These are phyloP conservation scores for Prunus mongolica DNA, from an alignment of 306 rosid species.

Conservation along the genomic window DNA sequence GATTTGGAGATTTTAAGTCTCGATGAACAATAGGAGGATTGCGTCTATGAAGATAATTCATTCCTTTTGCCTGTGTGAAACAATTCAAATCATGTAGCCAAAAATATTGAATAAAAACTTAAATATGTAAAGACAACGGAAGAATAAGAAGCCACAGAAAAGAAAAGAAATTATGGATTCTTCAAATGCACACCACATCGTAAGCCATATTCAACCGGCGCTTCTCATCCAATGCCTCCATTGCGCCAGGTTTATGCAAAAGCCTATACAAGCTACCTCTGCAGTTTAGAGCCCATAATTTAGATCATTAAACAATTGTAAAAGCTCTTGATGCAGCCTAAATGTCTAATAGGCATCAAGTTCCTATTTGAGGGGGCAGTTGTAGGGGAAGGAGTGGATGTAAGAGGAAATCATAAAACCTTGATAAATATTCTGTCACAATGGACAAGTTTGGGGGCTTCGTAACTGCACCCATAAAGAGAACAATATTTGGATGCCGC, in stretches of 20 bases:
- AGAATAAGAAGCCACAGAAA: neutral
- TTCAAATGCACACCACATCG: slow-evolving; percentile 78
- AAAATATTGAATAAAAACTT: neutral
- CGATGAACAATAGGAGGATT: slow-evolving; percentile 98
- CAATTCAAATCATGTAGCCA: slow-evolving; percentile 19
- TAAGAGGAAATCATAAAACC: slow-evolving; percentile 45
- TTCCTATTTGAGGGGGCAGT: neutral
- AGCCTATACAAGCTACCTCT: slow-evolving; percentile 98
- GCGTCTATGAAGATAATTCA: slow-evolving; percentile 97
- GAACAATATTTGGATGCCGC: slow-evolving; percentile 96
- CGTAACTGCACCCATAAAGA: slow-evolving; percentile 98
- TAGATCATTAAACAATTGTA: slow-evolving; percentile 18
- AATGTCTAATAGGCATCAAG: slow-evolving; percentile 1
- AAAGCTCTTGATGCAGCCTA: slow-evolving; percentile 12
- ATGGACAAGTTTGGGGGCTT: slow-evolving; percentile 94
- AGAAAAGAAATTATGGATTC: neutral
- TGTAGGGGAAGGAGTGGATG: neutral
- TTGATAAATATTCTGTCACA: slow-evolving; percentile 95
- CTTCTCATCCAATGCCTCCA: slow-evolving; percentile 82
- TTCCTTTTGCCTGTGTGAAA: slow-evolving; percentile 84
- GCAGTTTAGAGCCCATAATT: slow-evolving; percentile 43
- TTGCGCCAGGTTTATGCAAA: slow-evolving; percentile 80
- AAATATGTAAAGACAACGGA: slow-evolving; percentile 15
- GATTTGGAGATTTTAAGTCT: slow-evolving; percentile 96
- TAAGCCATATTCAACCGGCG: slow-evolving; percentile 88